Base-by-base conservation (phyloP, 352 stramenopile genomes). In the Pythium rhizo-oryzae region DNA sequence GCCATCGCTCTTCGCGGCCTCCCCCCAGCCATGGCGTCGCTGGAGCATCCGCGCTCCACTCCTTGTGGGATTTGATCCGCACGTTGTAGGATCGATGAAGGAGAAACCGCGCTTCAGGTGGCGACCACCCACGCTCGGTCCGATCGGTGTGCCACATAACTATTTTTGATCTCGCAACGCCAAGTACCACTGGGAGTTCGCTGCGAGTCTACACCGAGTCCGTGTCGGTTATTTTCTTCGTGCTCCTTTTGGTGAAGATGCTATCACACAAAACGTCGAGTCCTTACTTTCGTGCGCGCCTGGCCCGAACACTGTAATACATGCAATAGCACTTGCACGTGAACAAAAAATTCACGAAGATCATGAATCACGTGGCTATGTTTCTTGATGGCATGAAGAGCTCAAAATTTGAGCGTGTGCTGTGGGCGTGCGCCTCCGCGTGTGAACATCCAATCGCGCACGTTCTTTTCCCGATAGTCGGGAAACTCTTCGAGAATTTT, bases 381-480 rank as follows among this genome's bases (percentile, higher is more conserved):
- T n/a, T n/a, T n/a, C n/a, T n/a, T n/a, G n/a, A n/a, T n/a, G n/a
- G n/a, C n/a, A n/a, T n/a, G n/a, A n/a, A n/a, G n/a, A 39, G 33
- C 11, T 39, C 39, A 46, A 15, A 46, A 4, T 18, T 46, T 25
- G 35, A 24, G 35, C 7, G 53, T 33, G 8, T 8, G 23, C 25
- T 25, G n/a, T 9, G 47, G 55, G 23, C 55, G 47, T 19, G 56
- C 50, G 11, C 55, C 47, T 13, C 63, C 63, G 1, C 63, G 41
- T 16, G 58, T 54, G 46, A 84, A 77, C 33, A 84, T 74, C 76
- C 80, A 88, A 18, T 79, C 79, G 23, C 67, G 73, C 55, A 79
- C 69, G 63, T 83, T 88, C 46, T 74, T 79, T 47, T 77, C 71
- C 9, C 76, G 75, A 49, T 85, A 85, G 19, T 84, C 71, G 0